Evolutionary conservation across 306 rosid genomes (phyloP).

Genomic region (Medicago lupulina): DNA sequence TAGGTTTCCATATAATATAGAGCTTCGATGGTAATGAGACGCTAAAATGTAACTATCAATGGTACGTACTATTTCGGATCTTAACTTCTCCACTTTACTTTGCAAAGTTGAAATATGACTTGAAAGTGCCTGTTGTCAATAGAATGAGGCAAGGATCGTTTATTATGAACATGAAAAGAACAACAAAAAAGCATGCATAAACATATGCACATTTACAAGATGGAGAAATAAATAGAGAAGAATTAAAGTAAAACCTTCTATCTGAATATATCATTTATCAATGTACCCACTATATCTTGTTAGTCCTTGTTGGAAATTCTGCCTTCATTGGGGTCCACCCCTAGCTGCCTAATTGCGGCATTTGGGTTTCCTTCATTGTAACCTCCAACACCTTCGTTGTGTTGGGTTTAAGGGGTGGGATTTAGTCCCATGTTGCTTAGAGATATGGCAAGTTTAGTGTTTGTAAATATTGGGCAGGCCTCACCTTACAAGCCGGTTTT

Average conservation of each 20-base stretch:
- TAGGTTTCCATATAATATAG: constrained; percentile 22
- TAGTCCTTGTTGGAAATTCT: background rate
- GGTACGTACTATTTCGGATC: constrained; percentile 75
- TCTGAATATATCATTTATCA: background rate
- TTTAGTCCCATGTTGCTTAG: too few species aligned
- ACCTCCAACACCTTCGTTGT: too few species aligned
- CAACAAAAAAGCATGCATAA: background rate
- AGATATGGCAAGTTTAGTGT: too few species aligned
- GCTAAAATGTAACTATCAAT: constrained; percentile 18
- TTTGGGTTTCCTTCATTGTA: too few species aligned
- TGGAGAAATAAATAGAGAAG: background rate
- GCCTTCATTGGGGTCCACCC: too few species aligned
- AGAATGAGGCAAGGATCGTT: constrained; percentile 29
- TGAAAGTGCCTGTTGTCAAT: constrained; percentile 71
- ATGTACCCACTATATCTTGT: background rate
- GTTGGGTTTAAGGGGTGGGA: too few species aligned
- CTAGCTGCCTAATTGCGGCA: too few species aligned
- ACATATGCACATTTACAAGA: background rate
- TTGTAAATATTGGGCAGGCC: too few species aligned
- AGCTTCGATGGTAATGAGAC: constrained; percentile 29
- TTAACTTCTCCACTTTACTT: constrained; percentile 64
- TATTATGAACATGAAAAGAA: constrained; percentile 3
- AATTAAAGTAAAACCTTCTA: background rate
- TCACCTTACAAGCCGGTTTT: too few species aligned
- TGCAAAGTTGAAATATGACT: constrained; percentile 70